A percentile compares a stretch with the other conserved stretches of the same genome.
Evolutionary conservation across 225 moss, liverwort and hornwort species (phyloP).

Genomic region (Antitrichia curtipendula): DNA sequence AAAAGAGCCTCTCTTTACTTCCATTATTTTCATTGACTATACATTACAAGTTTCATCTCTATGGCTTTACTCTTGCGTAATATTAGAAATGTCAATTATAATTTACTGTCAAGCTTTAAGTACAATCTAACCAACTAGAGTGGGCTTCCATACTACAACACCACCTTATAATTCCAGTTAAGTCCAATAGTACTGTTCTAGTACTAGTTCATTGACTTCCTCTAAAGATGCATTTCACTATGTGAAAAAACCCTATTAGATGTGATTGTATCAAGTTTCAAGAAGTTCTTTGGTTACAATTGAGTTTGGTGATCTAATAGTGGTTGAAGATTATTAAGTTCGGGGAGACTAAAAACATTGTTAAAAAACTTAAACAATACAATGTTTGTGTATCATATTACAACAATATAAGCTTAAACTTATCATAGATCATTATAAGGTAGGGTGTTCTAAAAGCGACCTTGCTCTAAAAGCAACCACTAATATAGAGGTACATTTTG

Average conservation of each 20-base stretch:
- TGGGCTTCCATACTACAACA: too few species aligned
- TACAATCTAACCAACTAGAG: too few species aligned
- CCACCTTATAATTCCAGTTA: too few species aligned
- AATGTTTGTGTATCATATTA: too few species aligned
- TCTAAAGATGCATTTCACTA: accelerated
- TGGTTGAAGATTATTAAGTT: neutral
- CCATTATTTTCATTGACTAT: neutral
- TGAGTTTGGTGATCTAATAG: neutral
- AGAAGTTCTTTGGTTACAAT: neutral
- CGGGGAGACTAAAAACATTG: neutral
- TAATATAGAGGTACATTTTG: too few species aligned
- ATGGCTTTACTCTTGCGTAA: accelerated
- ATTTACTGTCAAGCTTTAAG: accelerated
- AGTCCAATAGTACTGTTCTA: neutral
- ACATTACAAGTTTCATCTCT: neutral
- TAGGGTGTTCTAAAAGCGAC: too few species aligned
- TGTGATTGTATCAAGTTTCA: neutral
- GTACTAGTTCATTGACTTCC: accelerated
- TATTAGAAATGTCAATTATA: neutral
- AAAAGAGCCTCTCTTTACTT: neutral
- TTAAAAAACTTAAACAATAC: neutral
- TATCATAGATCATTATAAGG: neutral
- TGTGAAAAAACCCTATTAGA: neutral
- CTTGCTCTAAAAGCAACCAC: too few species aligned
- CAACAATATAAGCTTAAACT: neutral